Percentiles rank a stretch among this genome's conserved stretches.
phyloP scores from a whole-genome alignment of 2,329 filamentous ascomycete genomes.

The Trichoderma gracile region DNA sequence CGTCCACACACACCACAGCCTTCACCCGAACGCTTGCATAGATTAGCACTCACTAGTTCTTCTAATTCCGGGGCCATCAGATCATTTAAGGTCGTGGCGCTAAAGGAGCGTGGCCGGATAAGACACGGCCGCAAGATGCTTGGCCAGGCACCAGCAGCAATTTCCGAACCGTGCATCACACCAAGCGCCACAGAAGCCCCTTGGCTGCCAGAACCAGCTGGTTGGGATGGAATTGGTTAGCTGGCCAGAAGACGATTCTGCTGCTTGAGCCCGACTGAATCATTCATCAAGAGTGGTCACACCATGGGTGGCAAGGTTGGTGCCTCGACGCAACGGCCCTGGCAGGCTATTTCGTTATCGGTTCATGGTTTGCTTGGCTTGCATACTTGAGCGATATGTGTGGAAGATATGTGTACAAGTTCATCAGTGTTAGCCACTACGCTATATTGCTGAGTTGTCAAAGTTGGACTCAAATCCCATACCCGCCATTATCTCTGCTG shows the following conservation, averaged over 20 bases:
- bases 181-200: background rate
- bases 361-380: background rate
- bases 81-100: background rate
- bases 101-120: background rate
- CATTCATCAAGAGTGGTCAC: constrained; percentile 3
- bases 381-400: too few species aligned
- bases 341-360: constrained; percentile 7
- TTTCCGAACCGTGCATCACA: constrained; percentile 2
- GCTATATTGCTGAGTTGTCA: background rate
- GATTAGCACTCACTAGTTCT: background rate
- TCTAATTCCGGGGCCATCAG: background rate
- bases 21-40: background rate
- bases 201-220: background rate
- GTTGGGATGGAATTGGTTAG: background rate
- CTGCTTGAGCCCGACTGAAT: background rate
- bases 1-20: background rate
- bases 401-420: background rate
- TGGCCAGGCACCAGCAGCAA: background rate
- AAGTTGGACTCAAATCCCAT: background rate
- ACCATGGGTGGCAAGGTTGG: background rate
- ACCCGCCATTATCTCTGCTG: background rate
- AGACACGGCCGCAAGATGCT: constrained; percentile 1
- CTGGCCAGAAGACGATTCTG: background rate
- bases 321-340: background rate
- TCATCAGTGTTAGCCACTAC: background rate